phyloP scores from a whole-genome alignment of 441 rosid genomes.

The Gossypium davidsonii region DNA sequence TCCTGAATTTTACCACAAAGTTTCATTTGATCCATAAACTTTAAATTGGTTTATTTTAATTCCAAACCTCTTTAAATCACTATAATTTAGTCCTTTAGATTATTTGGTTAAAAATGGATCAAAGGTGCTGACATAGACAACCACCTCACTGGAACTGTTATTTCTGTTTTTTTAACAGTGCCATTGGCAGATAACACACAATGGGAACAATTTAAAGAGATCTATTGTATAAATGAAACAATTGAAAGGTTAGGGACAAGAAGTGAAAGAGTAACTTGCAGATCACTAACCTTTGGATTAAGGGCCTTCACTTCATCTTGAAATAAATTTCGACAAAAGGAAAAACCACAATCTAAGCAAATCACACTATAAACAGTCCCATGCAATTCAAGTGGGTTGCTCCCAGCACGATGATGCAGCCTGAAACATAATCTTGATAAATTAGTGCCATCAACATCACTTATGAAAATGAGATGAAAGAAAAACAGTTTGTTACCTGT shows the following conservation, averaged over 20 bases:
- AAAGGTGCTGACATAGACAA: neutral
- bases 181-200: neutral
- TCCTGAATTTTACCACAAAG: neutral
- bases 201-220: neutral
- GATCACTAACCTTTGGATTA: slow-evolving; percentile 66
- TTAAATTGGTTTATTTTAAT: neutral
- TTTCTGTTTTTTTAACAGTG: neutral
- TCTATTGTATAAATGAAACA: neutral
- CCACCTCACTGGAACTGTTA: neutral
- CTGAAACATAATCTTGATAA: slow-evolving; percentile 29
- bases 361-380: slow-evolving; percentile 72
- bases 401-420: slow-evolving; percentile 87
- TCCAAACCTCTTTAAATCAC: neutral
- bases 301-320: slow-evolving; percentile 72
- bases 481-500: slow-evolving; percentile 38
- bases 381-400: slow-evolving; percentile 78
- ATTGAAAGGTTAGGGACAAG: neutral
- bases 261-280: neutral
- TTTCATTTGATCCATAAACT: neutral
- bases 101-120: neutral
- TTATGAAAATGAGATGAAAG: neutral
- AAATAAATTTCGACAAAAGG: slow-evolving; percentile 46
- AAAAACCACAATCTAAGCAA: slow-evolving; percentile 70
- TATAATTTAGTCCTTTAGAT: neutral
- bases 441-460: slow-evolving; percentile 10